Conservation (phyloP, 2,329 filamentous ascomycete genomes). For the Cladophialophora psammophila region DNA sequence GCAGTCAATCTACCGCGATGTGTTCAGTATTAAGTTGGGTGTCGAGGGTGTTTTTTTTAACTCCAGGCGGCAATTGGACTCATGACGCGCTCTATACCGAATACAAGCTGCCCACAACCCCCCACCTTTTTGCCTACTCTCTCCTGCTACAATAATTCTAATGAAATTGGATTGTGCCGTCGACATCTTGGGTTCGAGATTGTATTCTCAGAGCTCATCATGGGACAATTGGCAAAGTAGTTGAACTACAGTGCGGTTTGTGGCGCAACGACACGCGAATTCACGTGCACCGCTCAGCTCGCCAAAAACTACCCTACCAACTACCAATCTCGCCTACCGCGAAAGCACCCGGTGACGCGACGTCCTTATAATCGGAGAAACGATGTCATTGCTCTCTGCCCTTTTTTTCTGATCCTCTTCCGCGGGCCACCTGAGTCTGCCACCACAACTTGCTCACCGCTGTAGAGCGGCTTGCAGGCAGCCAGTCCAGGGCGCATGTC, state of each 20-base stretch:
- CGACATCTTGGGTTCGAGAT: neutral
- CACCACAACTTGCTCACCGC: conserved; percentile 4
- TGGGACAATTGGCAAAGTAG: neutral
- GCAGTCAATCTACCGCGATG: neutral
- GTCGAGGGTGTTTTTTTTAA: too few relatives aligned
- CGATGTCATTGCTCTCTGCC: neutral
- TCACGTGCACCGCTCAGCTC: conserved; percentile 18
- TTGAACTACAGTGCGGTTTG: neutral
- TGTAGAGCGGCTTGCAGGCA: conserved; percentile 5
- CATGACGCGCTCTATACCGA: conserved; percentile 2
- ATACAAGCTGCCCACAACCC: neutral
- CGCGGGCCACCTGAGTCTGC: conserved; percentile 9
- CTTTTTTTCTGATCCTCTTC: neutral
- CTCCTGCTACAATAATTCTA: neutral
- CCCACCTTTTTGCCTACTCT: neutral
- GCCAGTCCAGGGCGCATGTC: conserved; percentile 59
- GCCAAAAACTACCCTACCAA: conserved; percentile 7
- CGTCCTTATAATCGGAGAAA: neutral
- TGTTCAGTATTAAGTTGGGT: neutral
- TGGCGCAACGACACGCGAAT: conserved; percentile 7
- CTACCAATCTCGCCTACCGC: neutral
- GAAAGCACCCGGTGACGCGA: conserved; percentile 1
- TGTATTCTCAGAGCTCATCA: neutral
- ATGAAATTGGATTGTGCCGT: neutral
- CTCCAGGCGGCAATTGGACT: neutral